Conservation (phyloP, 2,329 filamentous ascomycete genomes). For the Fusarium austroafricanum region DNA sequence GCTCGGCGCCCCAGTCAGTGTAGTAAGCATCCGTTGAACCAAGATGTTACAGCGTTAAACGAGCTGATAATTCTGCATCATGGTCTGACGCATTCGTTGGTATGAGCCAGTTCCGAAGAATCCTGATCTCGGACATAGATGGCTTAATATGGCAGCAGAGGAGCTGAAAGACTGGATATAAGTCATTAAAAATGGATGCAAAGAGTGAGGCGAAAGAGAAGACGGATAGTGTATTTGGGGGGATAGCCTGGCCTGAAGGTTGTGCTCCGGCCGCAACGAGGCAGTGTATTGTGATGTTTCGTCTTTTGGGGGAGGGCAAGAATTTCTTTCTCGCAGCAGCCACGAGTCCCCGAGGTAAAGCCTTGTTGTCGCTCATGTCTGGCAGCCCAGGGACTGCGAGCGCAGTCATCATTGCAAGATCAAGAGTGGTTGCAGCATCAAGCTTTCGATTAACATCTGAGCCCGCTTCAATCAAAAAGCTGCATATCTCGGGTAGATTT, state of each 20-base stretch:
- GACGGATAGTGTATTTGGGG: background rate
- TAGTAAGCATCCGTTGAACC: background rate
- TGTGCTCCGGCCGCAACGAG: background rate
- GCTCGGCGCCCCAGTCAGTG: background rate
- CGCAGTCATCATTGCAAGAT: background rate
- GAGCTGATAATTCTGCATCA: background rate
- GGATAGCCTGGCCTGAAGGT: background rate
- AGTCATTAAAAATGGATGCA: background rate
- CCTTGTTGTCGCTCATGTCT: rapidly evolving
- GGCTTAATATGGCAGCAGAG: rapidly evolving
- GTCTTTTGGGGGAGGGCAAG: background rate
- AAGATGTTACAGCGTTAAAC: background rate
- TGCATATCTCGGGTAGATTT: slow-evolving; percentile 16
- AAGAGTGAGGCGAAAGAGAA: background rate
- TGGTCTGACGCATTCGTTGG: rapidly evolving
- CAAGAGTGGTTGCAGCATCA: background rate
- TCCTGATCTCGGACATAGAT: background rate
- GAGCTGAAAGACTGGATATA: rapidly evolving
- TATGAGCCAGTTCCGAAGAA: background rate
- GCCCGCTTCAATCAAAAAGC: background rate
- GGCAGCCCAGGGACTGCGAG: background rate
- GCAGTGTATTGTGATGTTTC: background rate
- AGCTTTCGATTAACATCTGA: background rate
- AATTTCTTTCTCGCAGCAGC: rapidly evolving
- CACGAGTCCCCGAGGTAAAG: rapidly evolving